A percentile compares a stretch with the other conserved stretches of the same genome.
Evolutionary conservation across 2,329 filamentous ascomycete genomes (phyloP).

Genomic region (Ramularia endophylla): DNA sequence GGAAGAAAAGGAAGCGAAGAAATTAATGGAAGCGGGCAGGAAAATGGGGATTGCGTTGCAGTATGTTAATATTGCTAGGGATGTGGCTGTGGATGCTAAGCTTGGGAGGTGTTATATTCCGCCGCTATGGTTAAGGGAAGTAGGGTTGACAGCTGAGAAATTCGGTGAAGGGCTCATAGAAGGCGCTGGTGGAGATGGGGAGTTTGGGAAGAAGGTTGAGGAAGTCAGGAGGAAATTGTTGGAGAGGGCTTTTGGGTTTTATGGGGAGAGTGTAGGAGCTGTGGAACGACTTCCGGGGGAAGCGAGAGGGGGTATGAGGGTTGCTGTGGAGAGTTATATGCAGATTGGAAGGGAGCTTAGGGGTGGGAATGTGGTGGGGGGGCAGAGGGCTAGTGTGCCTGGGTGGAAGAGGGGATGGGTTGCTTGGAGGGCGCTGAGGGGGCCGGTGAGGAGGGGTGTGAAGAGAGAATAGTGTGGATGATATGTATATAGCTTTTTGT

Average conservation of each 20-base stretch:
- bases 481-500: too few relatives aligned
- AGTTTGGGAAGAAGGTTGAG: slow-evolving; percentile 41
- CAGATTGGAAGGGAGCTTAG: slow-evolving; percentile 63
- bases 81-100: slow-evolving; percentile 61
- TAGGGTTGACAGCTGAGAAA: slow-evolving; percentile 48
- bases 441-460: slow-evolving; percentile 14
- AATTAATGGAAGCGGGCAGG: slow-evolving; percentile 52
- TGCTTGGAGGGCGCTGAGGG: slow-evolving; percentile 51
- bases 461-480: slow-evolving; percentile 2
- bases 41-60: slow-evolving; percentile 70
- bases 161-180: slow-evolving; percentile 42
- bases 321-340: slow-evolving; percentile 70
- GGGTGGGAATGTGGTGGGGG: slow-evolving; percentile 31
- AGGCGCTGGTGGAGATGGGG: not conserved
- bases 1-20: slow-evolving; percentile 27
- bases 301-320: slow-evolving; percentile 58
- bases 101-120: slow-evolving; percentile 66
- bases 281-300: slow-evolving; percentile 58
- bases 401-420: slow-evolving; percentile 47
- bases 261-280: slow-evolving; percentile 47
- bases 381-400: slow-evolving; percentile 43
- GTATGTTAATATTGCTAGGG: slow-evolving; percentile 70
- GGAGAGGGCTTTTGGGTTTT: slow-evolving; percentile 55
- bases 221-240: slow-evolving; percentile 50
- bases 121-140: slow-evolving; percentile 55